Conservation (phyloP, 495 filamentous ascomycete genomes). For the Clohesyomyces aquaticus region DNA sequence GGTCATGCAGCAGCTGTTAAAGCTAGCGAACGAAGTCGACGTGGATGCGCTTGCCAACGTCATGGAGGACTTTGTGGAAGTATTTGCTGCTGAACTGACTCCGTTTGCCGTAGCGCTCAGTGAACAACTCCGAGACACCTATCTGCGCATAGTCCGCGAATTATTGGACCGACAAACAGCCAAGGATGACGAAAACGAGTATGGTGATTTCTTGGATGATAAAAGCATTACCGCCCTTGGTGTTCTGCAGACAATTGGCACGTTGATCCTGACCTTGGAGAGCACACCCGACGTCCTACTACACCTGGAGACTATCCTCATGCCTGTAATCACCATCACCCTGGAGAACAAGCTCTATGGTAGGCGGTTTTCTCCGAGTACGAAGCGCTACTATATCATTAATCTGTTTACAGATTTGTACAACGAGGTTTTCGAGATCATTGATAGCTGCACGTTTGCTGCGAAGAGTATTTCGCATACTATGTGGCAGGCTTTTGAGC, state of each 20-base stretch:
- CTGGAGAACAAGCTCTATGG: slow-evolving; percentile 95
- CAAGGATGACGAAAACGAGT: slow-evolving; percentile 74
- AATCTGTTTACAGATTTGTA: slow-evolving; percentile 68
- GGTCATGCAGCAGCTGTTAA: slow-evolving; percentile 98
- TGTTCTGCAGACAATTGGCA: slow-evolving; percentile 96
- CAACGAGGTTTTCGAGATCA: slow-evolving; percentile 98
- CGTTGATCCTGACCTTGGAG: slow-evolving; percentile 92
- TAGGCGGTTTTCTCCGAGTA: slow-evolving; percentile 40
- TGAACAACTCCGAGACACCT: slow-evolving; percentile 95
- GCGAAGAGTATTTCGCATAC: slow-evolving; percentile 91
- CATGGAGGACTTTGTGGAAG: slow-evolving; percentile 99
- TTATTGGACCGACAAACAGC: slow-evolving; percentile 78
- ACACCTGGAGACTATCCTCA: slow-evolving; percentile 91
- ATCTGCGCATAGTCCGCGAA: slow-evolving; percentile 89
- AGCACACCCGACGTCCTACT: slow-evolving; percentile 92
- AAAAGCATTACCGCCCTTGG: slow-evolving; percentile 98
- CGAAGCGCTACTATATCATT: slow-evolving; percentile 27
- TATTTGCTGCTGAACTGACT: slow-evolving; percentile 92
- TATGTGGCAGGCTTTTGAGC: slow-evolving; percentile 98
- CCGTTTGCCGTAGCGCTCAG: slow-evolving; percentile 97
- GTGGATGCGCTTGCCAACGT: slow-evolving; percentile 95
- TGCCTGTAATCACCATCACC: slow-evolving; percentile 95
- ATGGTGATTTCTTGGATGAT: slow-evolving; percentile 91
- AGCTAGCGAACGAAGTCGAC: slow-evolving; percentile 93
- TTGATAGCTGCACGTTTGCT: slow-evolving; percentile 98